These are phyloP conservation scores for Mycena galopus DNA, from an alignment of 768 basidiomycete genomes.

Conservation along the genomic window DNA sequence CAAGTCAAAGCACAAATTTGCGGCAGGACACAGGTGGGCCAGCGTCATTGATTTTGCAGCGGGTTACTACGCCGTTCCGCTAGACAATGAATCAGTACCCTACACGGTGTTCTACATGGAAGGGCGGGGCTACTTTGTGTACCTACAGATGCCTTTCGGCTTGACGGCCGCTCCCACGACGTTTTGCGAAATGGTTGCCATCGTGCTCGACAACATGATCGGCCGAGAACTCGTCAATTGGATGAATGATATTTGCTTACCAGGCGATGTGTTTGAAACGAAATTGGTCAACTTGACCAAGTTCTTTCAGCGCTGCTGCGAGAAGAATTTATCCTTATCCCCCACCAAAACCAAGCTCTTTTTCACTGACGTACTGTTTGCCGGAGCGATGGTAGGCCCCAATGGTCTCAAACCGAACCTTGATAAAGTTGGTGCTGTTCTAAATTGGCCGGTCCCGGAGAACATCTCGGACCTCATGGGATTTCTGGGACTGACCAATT, in stretches of 20 bases:
- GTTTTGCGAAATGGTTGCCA: conserved; percentile 48
- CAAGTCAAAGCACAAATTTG: conserved; percentile 48
- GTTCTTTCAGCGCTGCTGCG: conserved; percentile 45
- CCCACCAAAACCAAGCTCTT: conserved; percentile 52
- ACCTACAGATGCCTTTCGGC: conserved; percentile 55
- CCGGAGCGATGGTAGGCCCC: conserved; percentile 48
- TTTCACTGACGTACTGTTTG: conserved; percentile 51
- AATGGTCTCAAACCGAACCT: conserved; percentile 51
- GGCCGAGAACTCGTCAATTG: conserved; percentile 47
- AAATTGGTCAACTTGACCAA: conserved; percentile 40
- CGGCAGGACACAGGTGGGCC: conserved; percentile 51
- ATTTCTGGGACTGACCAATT: conserved; percentile 52
- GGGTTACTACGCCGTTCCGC: conserved; percentile 48
- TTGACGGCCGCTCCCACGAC: conserved; percentile 53
- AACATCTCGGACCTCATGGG: conserved; percentile 44
- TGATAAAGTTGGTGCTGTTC: conserved; percentile 53
- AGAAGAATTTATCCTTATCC: conserved; percentile 50
- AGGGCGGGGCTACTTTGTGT: conserved; percentile 53
- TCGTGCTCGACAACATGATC: conserved; percentile 42
- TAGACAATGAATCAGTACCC: conserved; percentile 40
- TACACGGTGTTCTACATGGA: conserved; percentile 54
- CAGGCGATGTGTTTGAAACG: conserved; percentile 49
- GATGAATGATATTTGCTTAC: conserved; percentile 53
- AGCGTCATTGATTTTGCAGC: conserved; percentile 52
- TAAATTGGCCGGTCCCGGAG: conserved; percentile 47